Conservation (phyloP, 1,139 yeast species). For the Pichia sp. region DNA sequence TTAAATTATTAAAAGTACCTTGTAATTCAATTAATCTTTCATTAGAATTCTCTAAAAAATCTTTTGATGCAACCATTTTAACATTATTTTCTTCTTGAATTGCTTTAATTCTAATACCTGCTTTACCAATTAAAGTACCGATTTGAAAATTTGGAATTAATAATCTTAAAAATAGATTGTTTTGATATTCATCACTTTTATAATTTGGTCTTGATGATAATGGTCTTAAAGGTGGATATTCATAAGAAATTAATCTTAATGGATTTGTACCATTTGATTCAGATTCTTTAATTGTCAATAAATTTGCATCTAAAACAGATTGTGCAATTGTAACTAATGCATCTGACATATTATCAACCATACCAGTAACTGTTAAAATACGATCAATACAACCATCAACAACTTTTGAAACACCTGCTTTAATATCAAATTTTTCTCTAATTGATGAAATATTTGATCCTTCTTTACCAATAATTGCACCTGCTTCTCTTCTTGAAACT, state of each 20-base stretch:
- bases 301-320: slow-evolving; percentile 42
- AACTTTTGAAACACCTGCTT: slow-evolving; percentile 83
- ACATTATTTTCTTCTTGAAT: slow-evolving; percentile 67
- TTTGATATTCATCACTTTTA: slow-evolving; percentile 35
- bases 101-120: slow-evolving; percentile 74
- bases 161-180: slow-evolving; percentile 57
- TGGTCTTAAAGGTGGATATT: slow-evolving; percentile 58
- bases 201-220: slow-evolving; percentile 45
- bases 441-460: slow-evolving; percentile 77
- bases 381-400: slow-evolving; percentile 80
- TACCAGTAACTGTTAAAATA: slow-evolving; percentile 74
- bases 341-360: slow-evolving; percentile 64
- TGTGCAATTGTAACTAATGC: slow-evolving; percentile 70
- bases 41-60: slow-evolving; percentile 73
- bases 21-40: slow-evolving; percentile 88
- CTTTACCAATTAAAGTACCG: slow-evolving; percentile 87
- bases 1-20: slow-evolving; percentile 64
- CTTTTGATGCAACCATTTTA: slow-evolving; percentile 84
- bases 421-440: slow-evolving; percentile 71
- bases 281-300: slow-evolving; percentile 21
- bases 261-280: slow-evolving; percentile 24
- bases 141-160: slow-evolving; percentile 81
- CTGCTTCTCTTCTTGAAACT: slow-evolving; percentile 83
- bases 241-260: slow-evolving; percentile 34
- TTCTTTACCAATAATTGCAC: slow-evolving; percentile 82